Evolutionary conservation across 495 filamentous ascomycete genomes (phyloP), one percentile per base, ranked within the genome.

Genomic region (Podospora anserina): DNA sequence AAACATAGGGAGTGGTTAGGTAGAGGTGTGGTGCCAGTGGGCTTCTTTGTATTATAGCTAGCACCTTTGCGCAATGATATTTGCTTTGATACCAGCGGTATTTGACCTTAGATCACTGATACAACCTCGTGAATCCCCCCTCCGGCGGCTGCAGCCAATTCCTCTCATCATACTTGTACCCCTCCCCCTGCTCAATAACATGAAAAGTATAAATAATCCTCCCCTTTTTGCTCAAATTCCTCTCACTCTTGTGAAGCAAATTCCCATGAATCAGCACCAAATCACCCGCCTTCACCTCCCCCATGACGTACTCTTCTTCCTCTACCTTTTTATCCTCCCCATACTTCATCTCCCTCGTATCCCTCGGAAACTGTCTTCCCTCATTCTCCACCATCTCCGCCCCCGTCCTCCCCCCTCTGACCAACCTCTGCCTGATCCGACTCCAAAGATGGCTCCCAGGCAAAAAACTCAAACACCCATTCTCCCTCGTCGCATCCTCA

Each of bases 131-230:
- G 70, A 97, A 96, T 0, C 92, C 94, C 63, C 85, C 85, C 65
- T 83, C 78, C 2, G 92, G 87, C 60, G 93, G 93, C 82, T 97
- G 94, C 75, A 99, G 73, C 95, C 95, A 99, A 77, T 99, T 99
- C 77, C 83, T 81, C 79, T 84, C 84, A 80, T 98, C 96, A 78
- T 97, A 99, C 54, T 80, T 80, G 13, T 75, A 76, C 55, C 89
- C 86, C 62, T 91, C 68, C 23, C 16, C 89, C 0, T 92, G 92
- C 78, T 98, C 95, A 75, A 98, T 98, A 55, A 97, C 86, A 82
- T 99, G 95, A 74, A 97, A 99, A 0, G 96, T 99, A 80, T 99
- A 99, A 27, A 97, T 97, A 77, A 92, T 96, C 74, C 95, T 86
- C 66, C 93, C 94, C 80, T 89, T 91, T 66, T 82, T 77, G 73